phyloP scores from a whole-genome alignment of 371 early-diverging fungal species.

The Chytridium lagenaria region DNA sequence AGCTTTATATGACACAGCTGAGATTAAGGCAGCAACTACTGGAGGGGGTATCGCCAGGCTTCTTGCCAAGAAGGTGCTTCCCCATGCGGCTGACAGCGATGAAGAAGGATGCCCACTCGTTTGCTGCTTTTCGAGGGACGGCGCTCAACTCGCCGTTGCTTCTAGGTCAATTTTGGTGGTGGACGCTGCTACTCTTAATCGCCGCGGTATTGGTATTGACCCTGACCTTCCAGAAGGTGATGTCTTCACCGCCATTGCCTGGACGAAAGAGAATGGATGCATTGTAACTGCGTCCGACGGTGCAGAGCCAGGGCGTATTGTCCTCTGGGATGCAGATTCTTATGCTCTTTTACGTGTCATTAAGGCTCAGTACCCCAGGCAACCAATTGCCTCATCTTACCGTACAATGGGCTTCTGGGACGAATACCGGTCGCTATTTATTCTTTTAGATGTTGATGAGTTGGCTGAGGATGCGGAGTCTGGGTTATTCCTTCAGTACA shows the following conservation, averaged over 20 bases:
- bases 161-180: constrained; percentile 23
- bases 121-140: constrained; percentile 27
- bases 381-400: constrained; percentile 30
- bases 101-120: constrained; percentile 30
- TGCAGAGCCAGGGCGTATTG: constrained; percentile 33
- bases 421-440: constrained; percentile 31
- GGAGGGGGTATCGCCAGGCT: constrained; percentile 35
- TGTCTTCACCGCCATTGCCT: constrained; percentile 36
- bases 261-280: constrained; percentile 38
- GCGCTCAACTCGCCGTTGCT: constrained; percentile 25
- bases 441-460: constrained; percentile 36
- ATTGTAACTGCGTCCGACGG: constrained; percentile 41
- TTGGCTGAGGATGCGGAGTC: constrained; percentile 38
- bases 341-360: constrained; percentile 31
- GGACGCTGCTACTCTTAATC: constrained; percentile 19
- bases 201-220: constrained; percentile 29
- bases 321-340: constrained; percentile 37
- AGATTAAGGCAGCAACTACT: constrained; percentile 24
- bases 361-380: constrained; percentile 28
- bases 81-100: background rate
- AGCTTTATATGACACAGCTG: constrained; percentile 32
- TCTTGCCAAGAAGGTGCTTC: constrained; percentile 18
- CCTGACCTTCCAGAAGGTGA: constrained; percentile 36
- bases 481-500: constrained; percentile 32
- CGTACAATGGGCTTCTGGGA: constrained; percentile 38